These are phyloP conservation scores for Xylaria longipes DNA, from an alignment of 495 filamentous ascomycete species.

Conservation along the genomic window DNA sequence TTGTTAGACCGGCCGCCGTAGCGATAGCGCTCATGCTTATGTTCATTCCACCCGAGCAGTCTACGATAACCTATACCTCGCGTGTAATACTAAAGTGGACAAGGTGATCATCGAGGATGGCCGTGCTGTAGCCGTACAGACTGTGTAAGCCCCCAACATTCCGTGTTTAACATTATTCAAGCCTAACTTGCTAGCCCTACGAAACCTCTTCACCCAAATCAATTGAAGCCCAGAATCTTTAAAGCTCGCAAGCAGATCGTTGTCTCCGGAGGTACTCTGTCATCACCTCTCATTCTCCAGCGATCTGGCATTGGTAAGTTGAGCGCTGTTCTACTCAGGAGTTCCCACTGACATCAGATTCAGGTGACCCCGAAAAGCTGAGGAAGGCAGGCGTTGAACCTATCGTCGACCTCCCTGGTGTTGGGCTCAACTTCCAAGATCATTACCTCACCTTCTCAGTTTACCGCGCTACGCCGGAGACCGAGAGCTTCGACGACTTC, in stretches of 20 bases:
- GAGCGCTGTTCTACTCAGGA: neutral
- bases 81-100: slow-evolving; percentile 83
- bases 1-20: slow-evolving; percentile 65
- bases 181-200: slow-evolving; percentile 41
- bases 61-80: slow-evolving; percentile 74
- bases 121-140: slow-evolving; percentile 66
- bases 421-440: slow-evolving; percentile 85
- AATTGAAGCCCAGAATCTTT: slow-evolving; percentile 63
- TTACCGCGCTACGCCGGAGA: slow-evolving; percentile 77
- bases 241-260: slow-evolving; percentile 79
- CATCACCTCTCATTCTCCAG: slow-evolving; percentile 79
- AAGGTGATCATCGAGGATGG: slow-evolving; percentile 78
- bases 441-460: slow-evolving; percentile 83
- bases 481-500: slow-evolving; percentile 83
- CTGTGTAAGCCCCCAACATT: slow-evolving; percentile 41
- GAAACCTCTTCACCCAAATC: slow-evolving; percentile 47
- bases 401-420: slow-evolving; percentile 78
- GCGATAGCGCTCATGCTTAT: slow-evolving; percentile 79
- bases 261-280: slow-evolving; percentile 79
- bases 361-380: slow-evolving; percentile 73
- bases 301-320: slow-evolving; percentile 66
- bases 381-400: slow-evolving; percentile 72
- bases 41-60: slow-evolving; percentile 71
- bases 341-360: slow-evolving; percentile 22
- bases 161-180: neutral